These are phyloP conservation scores for Triadica sebifera DNA, from an alignment of 345 rosid genomes.

Conservation along the genomic window DNA sequence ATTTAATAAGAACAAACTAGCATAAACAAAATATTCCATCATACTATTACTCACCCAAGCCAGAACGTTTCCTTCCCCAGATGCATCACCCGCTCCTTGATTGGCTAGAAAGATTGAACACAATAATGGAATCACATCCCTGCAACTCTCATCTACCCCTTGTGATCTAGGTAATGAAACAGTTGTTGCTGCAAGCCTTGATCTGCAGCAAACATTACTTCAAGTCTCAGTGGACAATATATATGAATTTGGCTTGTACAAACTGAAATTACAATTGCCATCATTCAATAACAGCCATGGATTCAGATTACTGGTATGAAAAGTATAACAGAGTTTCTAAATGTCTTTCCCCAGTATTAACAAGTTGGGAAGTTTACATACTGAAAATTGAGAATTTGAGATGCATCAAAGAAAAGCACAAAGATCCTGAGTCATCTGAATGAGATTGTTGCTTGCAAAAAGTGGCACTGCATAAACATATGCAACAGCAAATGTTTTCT, in stretches of 20 bases:
- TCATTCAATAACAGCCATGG: no score
- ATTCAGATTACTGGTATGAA: background rate
- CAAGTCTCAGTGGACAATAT: background rate
- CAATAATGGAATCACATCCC: slow-evolving; percentile 65
- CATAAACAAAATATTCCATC: background rate
- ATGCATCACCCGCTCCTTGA: slow-evolving; percentile 59
- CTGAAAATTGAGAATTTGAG: background rate
- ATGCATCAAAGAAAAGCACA: background rate
- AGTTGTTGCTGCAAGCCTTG: slow-evolving; percentile 70
- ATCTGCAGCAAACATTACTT: slow-evolving; percentile 42
- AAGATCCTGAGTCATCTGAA: background rate
- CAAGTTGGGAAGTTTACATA: background rate
- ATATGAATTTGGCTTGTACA: background rate
- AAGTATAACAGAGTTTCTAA: background rate
- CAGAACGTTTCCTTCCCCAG: slow-evolving; percentile 51
- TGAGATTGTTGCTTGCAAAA: background rate
- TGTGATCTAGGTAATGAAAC: slow-evolving; percentile 52
- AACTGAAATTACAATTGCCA: background rate
- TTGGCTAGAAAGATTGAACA: slow-evolving; percentile 86
- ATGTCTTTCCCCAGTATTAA: background rate
- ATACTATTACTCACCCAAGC: slow-evolving; percentile 52
- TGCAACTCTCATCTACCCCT: slow-evolving; percentile 42
- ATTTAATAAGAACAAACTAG: background rate
- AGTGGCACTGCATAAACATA: background rate
- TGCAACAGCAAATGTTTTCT: background rate